Percentiles rank a stretch among this genome's conserved stretches.
Evolutionary conservation across 108 stramenopile species (phyloP).

Genomic region (Discostella pseudostelligera): DNA sequence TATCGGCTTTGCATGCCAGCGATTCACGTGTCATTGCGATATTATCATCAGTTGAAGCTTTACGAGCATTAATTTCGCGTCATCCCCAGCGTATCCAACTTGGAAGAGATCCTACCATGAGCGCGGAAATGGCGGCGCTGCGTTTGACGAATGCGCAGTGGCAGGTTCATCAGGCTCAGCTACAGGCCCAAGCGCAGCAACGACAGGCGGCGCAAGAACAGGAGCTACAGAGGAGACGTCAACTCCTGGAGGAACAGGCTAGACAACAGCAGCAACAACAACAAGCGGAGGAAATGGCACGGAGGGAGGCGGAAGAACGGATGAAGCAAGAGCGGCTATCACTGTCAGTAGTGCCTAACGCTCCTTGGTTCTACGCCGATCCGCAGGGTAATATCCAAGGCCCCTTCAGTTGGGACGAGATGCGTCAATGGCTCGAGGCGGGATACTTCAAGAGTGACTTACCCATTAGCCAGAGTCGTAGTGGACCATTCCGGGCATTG

Average conservation of each 20-base stretch:
- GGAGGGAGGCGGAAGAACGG: slow-evolving; percentile 20
- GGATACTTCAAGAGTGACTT: slow-evolving; percentile 96
- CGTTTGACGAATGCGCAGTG: slow-evolving; percentile 76
- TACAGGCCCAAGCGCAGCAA: slow-evolving; percentile 40
- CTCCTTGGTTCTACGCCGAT: slow-evolving; percentile 90
- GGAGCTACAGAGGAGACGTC: slow-evolving; percentile 48
- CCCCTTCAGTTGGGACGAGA: slow-evolving; percentile 91
- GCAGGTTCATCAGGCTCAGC: slow-evolving; percentile 54
- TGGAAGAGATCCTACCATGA: slow-evolving; percentile 69
- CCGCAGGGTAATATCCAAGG: slow-evolving; percentile 93
- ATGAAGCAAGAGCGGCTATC: slow-evolving; percentile 17
- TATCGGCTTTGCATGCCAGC: slow-evolving; percentile 76
- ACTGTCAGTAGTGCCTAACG: slow-evolving; percentile 46
- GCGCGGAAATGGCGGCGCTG: slow-evolving; percentile 71
- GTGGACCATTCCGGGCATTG: slow-evolving; percentile 76
- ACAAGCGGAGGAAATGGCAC: slow-evolving; percentile 26
- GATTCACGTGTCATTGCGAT: slow-evolving; percentile 82
- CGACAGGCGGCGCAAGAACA: slow-evolving; percentile 54
- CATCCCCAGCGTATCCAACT: slow-evolving; percentile 67
- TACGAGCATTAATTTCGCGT: slow-evolving; percentile 71
- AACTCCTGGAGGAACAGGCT: slow-evolving; percentile 51
- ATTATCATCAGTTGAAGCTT: slow-evolving; percentile 64
- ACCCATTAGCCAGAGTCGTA: slow-evolving; percentile 76
- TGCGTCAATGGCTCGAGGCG: slow-evolving; percentile 97
- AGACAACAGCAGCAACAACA: slow-evolving; percentile 56